Evolutionary conservation across 352 stramenopile species (phyloP).

Genomic region (Halophytophthora batemanensis): DNA sequence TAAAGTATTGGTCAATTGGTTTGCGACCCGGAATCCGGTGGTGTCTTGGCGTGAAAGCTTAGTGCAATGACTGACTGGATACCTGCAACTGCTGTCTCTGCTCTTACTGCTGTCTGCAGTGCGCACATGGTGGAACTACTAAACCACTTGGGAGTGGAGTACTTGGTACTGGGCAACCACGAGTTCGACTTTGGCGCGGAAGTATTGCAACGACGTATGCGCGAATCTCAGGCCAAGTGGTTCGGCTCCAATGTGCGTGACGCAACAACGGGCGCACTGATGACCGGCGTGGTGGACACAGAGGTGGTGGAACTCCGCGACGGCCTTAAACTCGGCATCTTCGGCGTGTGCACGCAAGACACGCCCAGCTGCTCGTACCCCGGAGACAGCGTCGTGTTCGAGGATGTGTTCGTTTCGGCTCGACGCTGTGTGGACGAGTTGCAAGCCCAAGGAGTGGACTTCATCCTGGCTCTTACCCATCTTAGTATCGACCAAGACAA

Average conservation of each 20-base stretch:
- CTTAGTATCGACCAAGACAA: conserved; percentile 77
- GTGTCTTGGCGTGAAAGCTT: not conserved
- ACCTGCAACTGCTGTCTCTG: conserved; percentile 3
- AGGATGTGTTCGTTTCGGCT: conserved; percentile 43
- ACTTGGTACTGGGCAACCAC: conserved; percentile 78
- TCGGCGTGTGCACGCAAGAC: conserved; percentile 69
- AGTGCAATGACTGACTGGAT: not conserved
- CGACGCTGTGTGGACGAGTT: conserved; percentile 62
- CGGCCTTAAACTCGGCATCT: conserved; percentile 59
- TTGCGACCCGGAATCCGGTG: not conserved
- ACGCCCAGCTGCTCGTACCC: conserved; percentile 46
- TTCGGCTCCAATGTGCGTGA: conserved; percentile 72
- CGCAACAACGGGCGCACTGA: conserved; percentile 26
- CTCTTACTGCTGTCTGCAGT: conserved; percentile 18
- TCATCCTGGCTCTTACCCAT: conserved; percentile 86
- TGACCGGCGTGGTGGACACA: conserved; percentile 45
- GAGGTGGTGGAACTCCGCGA: conserved; percentile 47
- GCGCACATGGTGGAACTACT: conserved; percentile 78
- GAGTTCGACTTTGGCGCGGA: conserved; percentile 74
- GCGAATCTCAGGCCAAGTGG: conserved; percentile 62
- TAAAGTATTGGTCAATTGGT: not conserved
- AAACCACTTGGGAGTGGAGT: conserved; percentile 69
- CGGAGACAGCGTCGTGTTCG: conserved; percentile 46
- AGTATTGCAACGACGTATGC: conserved; percentile 51
- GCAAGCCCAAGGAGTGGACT: conserved; percentile 59